Evolutionary conservation across 441 rosid genomes (phyloP), one percentile per base, ranked within the genome.

Genomic region (Populus trichocarpa): DNA sequence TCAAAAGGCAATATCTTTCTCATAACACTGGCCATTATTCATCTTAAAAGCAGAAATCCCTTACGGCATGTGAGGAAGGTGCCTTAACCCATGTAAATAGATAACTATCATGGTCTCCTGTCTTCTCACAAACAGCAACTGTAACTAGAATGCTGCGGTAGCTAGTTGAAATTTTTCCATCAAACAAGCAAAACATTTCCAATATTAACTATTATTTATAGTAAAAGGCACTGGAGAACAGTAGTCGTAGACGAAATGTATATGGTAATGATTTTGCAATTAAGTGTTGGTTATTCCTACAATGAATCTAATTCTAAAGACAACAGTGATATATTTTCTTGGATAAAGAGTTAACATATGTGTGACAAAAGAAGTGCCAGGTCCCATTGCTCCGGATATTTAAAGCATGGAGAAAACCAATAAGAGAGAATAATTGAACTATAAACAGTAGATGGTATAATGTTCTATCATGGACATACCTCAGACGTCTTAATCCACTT

Each of bases 1-100:
- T 86, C 89, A 83, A 53, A 95, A 93, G 85, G 79, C 85, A 25
- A 81, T 75, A 65, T 80, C 90, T 73, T 82, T 82, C 83, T 87
- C 89, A 69, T 84, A 81, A 91, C 83, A 75, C 33, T 50, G 78
- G 42, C 74, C 63, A 46, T 36, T 33, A 32, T 64, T 5, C 69
- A 8, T 40, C 61, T 38, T 66, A 33, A 26, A 67, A 78, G 22
- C 35, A 26, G 67, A 75, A 50, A 22, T 26, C 69, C 70, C 79
- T 68, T 36, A 66, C 71, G 42, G 36, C 77, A 80, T 76, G 76
- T 66, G 67, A 69, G 72, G 74, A 46, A 80, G 81, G 70, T 74
- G 75, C 82, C 73, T 68, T 66, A 67, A 80, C 79, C 74, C 68
- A 57, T 79, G 85, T 81, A 84, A 81, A 81, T 75, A 64, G 26